Evolutionary conservation across 2,329 filamentous ascomycete genomes (phyloP), one percentile per base, ranked within the genome.

Genomic region (Fusarium tjaetaba): DNA sequence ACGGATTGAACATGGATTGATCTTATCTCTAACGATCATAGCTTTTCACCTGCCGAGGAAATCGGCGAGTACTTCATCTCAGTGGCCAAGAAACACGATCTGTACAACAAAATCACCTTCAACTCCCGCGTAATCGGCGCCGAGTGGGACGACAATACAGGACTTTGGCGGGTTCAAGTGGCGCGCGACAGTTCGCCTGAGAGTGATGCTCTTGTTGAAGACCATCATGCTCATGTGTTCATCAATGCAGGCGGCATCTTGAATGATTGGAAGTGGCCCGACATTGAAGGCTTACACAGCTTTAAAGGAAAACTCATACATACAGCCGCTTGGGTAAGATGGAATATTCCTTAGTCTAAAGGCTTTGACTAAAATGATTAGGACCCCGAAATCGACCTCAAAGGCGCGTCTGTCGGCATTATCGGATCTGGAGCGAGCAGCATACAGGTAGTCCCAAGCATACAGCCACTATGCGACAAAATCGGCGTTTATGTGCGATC

Each of bases 221-320:
- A 55, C 3, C 52, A 39, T 20, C 30, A 43, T 5, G 62, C 57
- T 6, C 28, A 70, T 9, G 41, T 70, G 11, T 53, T 70, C 18
- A 59, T 70, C n/a, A 70, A 62, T 11, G 67, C 57, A 0, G 61
- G 57, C 7, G 67, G 57, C 4, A 49, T 67, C 7, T 46, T 70
- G 11, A 70, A 70, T 8, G 57, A 66, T 11, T 70, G 67, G 67
- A 61, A 57, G 5, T 70, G 67, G 67, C 57, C 67, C 6, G 52
- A 62, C 18, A 67, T 67, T 18, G 20, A 43, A 14, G 67, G 67
- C 4, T 36, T 62, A 14, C 20, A 62, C 3, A 42, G 4, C 7
- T 70, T 70, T 15, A 52, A 59, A 14, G 67, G 62, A 5, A 38
- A 18, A 2, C 14, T 30, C n/a, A 16, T 70, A 22, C 67, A 70